phyloP scores from a whole-genome alignment of 2,329 filamentous ascomycete genomes.

The Exophiala viscosa region DNA sequence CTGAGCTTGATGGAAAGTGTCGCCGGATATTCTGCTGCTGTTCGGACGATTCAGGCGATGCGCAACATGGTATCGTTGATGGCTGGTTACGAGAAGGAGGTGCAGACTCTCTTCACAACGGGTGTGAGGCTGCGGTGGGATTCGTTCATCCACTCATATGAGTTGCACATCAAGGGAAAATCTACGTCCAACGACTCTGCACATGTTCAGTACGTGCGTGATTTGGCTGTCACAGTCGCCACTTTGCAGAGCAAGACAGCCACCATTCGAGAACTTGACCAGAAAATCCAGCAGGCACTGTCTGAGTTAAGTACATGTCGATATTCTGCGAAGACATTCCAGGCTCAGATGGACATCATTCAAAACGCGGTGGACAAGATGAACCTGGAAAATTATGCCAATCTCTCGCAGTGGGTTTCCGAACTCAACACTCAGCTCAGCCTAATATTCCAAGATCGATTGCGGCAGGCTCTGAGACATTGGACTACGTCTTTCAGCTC shows the following conservation, averaged over 20 bases:
- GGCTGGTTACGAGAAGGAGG: slow-evolving; percentile 87
- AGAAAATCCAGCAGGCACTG: slow-evolving; percentile 76
- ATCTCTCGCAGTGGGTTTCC: slow-evolving; percentile 84
- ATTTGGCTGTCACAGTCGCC: slow-evolving; percentile 83
- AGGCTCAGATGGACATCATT: slow-evolving; percentile 74
- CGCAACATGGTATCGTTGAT: slow-evolving; percentile 81
- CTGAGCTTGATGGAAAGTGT: slow-evolving; percentile 99
- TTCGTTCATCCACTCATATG: slow-evolving; percentile 95
- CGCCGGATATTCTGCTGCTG: slow-evolving; percentile 85
- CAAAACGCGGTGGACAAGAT: slow-evolving; percentile 93
- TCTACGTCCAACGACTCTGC: slow-evolving; percentile 69
- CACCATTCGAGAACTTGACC: slow-evolving; percentile 72
- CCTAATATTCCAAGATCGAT: slow-evolving; percentile 69
- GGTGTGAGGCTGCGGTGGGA: slow-evolving; percentile 93
- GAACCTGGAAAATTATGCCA: slow-evolving; percentile 93
- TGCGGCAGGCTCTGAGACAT: slow-evolving; percentile 76
- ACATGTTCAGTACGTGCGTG: slow-evolving; percentile 93
- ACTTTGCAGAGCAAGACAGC: slow-evolving; percentile 83
- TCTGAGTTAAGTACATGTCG: slow-evolving; percentile 78
- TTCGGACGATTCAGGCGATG: slow-evolving; percentile 79
- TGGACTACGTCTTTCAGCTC: slow-evolving; percentile 87
- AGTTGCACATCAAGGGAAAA: slow-evolving; percentile 71
- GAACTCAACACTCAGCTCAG: slow-evolving; percentile 85
- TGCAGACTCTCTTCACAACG: slow-evolving; percentile 76
- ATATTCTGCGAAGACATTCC: slow-evolving; percentile 77